Conservation (phyloP, 2,329 filamentous ascomycete species). For the Fusarium sp. region DNA sequence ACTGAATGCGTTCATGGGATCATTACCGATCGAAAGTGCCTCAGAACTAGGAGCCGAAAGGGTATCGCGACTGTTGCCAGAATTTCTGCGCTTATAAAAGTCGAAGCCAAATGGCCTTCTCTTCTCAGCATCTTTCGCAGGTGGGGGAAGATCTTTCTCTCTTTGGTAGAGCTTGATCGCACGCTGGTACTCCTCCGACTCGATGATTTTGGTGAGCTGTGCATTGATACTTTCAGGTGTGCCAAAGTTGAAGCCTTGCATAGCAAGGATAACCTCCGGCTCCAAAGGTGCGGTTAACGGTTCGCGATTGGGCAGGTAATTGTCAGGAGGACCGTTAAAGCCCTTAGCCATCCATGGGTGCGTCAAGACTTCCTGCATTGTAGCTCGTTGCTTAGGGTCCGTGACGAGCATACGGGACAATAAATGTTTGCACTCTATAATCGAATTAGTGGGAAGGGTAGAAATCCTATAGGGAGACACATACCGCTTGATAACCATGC, state of each 20-base stretch:
- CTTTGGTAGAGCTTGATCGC: conserved; percentile 78
- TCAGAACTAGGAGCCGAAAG: conserved; percentile 86
- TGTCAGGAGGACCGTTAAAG: conserved; percentile 87
- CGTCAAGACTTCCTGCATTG: conserved; percentile 89
- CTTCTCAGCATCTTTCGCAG: conserved; percentile 78
- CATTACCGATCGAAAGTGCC: conserved; percentile 81
- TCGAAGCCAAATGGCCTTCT: conserved; percentile 90
- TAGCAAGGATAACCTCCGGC: conserved; percentile 84
- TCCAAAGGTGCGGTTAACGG: conserved; percentile 89
- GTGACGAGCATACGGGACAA: conserved; percentile 97
- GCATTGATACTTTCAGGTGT: conserved; percentile 83
- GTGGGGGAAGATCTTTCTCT: conserved; percentile 71
- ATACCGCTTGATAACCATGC: conserved; percentile 90
- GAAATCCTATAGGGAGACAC: conserved; percentile 44
- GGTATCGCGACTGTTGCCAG: conserved; percentile 88
- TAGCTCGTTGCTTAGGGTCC: conserved; percentile 87
- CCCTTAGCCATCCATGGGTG: conserved; percentile 98
- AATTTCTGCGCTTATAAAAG: conserved; percentile 96
- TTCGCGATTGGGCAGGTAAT: conserved; percentile 85
- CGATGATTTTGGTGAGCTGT: conserved; percentile 86
- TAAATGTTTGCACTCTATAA: conserved; percentile 87
- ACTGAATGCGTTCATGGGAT: conserved; percentile 93
- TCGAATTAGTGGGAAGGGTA: conserved; percentile 51
- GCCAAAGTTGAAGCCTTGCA: conserved; percentile 99
- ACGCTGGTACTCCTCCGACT: conserved; percentile 93